Evolutionary conservation across 140 eudicot genomes (phyloP).

Genomic region (Anethum foeniculum): DNA sequence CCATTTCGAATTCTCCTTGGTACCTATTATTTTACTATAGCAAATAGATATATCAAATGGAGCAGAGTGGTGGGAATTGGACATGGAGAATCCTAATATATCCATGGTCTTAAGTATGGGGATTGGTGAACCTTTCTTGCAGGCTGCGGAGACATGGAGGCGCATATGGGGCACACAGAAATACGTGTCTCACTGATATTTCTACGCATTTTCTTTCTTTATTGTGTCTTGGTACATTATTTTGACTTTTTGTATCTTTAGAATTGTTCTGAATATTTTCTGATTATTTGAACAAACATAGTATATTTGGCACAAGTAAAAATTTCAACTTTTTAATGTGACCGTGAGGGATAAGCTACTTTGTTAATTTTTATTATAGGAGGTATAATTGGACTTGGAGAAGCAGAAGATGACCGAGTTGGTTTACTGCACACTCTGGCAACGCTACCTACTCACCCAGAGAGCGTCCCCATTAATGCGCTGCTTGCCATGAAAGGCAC

Average conservation of each 20-base stretch:
- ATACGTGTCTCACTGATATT: neutral
- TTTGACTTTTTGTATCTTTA: neutral
- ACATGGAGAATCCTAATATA: neutral
- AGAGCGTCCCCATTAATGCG: slow-evolving; percentile 96
- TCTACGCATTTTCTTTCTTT: neutral
- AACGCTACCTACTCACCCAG: slow-evolving; percentile 89
- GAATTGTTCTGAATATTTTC: neutral
- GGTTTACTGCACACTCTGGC: slow-evolving; percentile 92
- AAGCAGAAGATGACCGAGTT: slow-evolving; percentile 89
- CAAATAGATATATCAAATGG: neutral
- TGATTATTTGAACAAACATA: neutral
- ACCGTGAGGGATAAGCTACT: neutral
- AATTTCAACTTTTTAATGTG: neutral
- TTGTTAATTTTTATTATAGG: slow-evolving; percentile 36
- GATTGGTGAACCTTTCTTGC: neutral
- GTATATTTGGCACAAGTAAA: neutral
- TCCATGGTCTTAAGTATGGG: neutral
- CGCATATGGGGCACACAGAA: neutral
- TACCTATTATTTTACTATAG: neutral
- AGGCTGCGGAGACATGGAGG: neutral
- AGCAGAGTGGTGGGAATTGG: neutral
- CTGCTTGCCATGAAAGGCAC: slow-evolving; percentile 97
- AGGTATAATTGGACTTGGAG: slow-evolving; percentile 97
- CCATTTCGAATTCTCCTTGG: neutral
- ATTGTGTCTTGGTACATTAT: neutral